phyloP scores from a whole-genome alignment of 345 rosid genomes.

The Lepidium africanum region DNA sequence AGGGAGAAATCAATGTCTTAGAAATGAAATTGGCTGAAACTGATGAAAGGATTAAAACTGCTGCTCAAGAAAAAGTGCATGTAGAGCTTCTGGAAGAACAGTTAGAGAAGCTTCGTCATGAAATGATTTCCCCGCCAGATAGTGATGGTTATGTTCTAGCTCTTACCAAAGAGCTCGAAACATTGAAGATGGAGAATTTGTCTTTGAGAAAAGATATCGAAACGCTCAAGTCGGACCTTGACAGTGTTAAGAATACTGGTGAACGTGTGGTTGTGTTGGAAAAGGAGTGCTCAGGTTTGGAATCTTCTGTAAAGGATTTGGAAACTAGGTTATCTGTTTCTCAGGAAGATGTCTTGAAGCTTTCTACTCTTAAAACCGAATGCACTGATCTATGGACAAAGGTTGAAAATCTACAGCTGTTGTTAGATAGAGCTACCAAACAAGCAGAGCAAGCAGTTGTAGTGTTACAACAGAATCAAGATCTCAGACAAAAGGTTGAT shows the following conservation, averaged over 20 bases:
- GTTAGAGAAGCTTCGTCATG: constrained; percentile 54
- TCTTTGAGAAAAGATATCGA: constrained; percentile 61
- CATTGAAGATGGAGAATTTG: constrained; percentile 56
- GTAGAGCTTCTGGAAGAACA: constrained; percentile 67
- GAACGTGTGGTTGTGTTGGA: constrained; percentile 62
- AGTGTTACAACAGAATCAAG: constrained; percentile 80
- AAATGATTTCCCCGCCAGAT: constrained; percentile 34
- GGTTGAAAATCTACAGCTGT: constrained; percentile 58
- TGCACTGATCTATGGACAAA: constrained; percentile 60
- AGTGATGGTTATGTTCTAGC: constrained; percentile 30
- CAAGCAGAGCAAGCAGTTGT: constrained; percentile 81
- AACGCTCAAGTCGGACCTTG: constrained; percentile 48
- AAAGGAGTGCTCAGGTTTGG: constrained; percentile 51
- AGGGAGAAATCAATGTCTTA: constrained; percentile 58
- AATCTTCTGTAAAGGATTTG: constrained; percentile 65
- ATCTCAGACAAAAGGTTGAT: constrained; percentile 67
- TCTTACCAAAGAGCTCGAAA: constrained; percentile 56
- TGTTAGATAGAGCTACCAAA: constrained; percentile 61
- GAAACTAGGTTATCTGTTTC: constrained; percentile 62
- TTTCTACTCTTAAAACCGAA: constrained; percentile 62
- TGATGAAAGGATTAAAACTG: constrained; percentile 72
- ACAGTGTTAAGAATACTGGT: constrained; percentile 45
- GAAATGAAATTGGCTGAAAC: constrained; percentile 78
- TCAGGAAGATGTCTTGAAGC: constrained; percentile 60
- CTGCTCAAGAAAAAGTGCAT: constrained; percentile 70